Evolutionary conservation across 1,284 basidiomycete species (phyloP), one percentile per base, ranked within the genome.

Genomic region (Neonothopanus nambi): DNA sequence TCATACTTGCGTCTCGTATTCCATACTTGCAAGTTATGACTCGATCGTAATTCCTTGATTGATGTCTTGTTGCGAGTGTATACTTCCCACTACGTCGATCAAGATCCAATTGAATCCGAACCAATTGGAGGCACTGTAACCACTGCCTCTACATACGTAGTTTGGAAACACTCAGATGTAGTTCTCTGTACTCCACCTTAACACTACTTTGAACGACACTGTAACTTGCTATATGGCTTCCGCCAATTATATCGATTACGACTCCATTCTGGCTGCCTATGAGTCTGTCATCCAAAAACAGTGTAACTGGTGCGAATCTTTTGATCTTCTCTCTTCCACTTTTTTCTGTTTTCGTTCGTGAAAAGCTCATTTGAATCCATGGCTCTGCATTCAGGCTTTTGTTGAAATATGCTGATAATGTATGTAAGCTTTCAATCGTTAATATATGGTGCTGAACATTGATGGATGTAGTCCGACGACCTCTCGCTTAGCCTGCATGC

Each of bases 401-500:
- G 11, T 24, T 58, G 15, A 55, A 43, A 37, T 52, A 55, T 26
- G 53, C 23, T n/a, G 45, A 55, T n/a, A 53, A 54, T 37, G 55
- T 57, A 48, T 36, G 51, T 54, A 23, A 9, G 8, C 30, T 28
- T 28, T 5, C 23, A 45, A 12, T 13, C 35, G 33, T 17, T 20
- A 8, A 33, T 54, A 23, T 15, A 24, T 50, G 12, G 18, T 28
- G 39, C 39, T 30, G 11, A 30, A 7, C 40, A 7, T 26, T 43
- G 33, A 33, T 37, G 15, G 6, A 26, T 21, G 12, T 39, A 66
- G 61, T 57, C 60, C 9, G 72, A 76, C 46, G 68, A 71, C 39
- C 63, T 77, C 43, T 65, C 64, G 15, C 58, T 77, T 13, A n/a
- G 30, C 13, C 30, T 33, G 9, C 63, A 70, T 58, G 72, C 69